Evolutionary conservation across 345 rosid species (phyloP), one percentile per base, ranked within the genome.

Genomic region (Gossypioides kirkii): DNA sequence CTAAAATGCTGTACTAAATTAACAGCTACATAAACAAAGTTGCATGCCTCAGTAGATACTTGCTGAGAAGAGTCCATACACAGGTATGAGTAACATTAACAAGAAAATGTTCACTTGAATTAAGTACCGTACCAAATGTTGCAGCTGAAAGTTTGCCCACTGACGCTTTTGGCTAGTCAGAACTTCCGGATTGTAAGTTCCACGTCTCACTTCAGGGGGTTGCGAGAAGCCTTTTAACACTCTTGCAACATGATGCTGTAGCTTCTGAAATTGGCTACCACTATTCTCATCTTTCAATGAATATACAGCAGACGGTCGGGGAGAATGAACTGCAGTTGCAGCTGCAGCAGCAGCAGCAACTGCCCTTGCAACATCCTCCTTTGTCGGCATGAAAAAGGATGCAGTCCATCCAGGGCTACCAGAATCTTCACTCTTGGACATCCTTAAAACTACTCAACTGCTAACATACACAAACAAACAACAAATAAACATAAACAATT

Each of bases 151-250:
- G 45, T 79, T 90, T 13, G 95, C 92, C 97, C 98, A 94, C 46
- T 89, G 97, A 72, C 97, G 97, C 88, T 94, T 94, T 79, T 88
- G 98, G 88, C 88, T 90, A 5, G 97, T 94, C 74, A 94, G 80
- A 86, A 92, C 85, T 87, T 94, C 98, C 12, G 97, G 98, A 82
- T 94, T 94, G 71, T 92, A 94, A 18, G 84, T 43, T 10, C 74
- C 80, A 68, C 60, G 77, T 77, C 79, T 92, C 43, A 79, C 85
- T 81, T 88, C 89, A 16, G 89, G 76, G 70, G 95, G 83, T 42
- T 86, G 84, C 4, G 93, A 84, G 66, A 94, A 85, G 78, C 90
- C 93, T 78, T 85, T 90, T 56, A 94, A 55, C 10, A 87, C 90
- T 81, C 83, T 90, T 0, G 91, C 22, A 26, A 92, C 79, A 23